These are phyloP conservation scores for Metarhizium sp. DNA, from an alignment of 2,329 filamentous ascomycete genomes.

Conservation along the genomic window DNA sequence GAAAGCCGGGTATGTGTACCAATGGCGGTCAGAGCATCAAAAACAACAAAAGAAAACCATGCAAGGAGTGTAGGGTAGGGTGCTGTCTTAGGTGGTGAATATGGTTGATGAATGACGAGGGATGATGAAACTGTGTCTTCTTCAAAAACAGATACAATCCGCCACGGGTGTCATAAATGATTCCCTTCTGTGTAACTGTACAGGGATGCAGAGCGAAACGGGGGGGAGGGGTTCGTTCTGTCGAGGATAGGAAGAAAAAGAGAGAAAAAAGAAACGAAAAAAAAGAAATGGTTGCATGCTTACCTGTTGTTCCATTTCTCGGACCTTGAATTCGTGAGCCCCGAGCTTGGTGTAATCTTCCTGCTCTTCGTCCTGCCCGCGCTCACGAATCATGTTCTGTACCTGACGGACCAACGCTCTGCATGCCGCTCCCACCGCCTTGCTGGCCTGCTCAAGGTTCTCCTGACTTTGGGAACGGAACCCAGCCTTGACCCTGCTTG, in stretches of 20 bases:
- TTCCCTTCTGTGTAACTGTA: neutral
- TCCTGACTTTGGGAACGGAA: slow-evolving; percentile 99
- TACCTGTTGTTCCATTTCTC: slow-evolving; percentile 99
- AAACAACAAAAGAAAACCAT: neutral
- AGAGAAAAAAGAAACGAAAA: neutral
- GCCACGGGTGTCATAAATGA: neutral
- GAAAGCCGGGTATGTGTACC: neutral
- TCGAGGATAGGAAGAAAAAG: neutral
- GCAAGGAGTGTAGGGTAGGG: neutral
- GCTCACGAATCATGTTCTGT: slow-evolving; percentile 85
- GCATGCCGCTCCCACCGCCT: slow-evolving; percentile 86
- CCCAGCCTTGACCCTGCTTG: slow-evolving; percentile 89
- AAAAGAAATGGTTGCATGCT: slow-evolving; percentile 23
- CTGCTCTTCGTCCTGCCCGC: slow-evolving; percentile 69
- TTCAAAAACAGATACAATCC: neutral
- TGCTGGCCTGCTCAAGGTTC: slow-evolving; percentile 78
- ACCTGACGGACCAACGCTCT: slow-evolving; percentile 84
- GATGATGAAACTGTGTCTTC: too few species aligned
- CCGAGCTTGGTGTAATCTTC: slow-evolving; percentile 85
- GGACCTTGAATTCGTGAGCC: slow-evolving; percentile 94
- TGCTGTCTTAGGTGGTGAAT: too few species aligned
- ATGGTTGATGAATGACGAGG: too few species aligned
- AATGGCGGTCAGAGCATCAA: too few species aligned
- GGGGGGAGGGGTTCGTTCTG: neutral
- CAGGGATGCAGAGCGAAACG: neutral